Base-by-base conservation (phyloP, 2,329 filamentous ascomycete genomes). In the Calycina herbarum region DNA sequence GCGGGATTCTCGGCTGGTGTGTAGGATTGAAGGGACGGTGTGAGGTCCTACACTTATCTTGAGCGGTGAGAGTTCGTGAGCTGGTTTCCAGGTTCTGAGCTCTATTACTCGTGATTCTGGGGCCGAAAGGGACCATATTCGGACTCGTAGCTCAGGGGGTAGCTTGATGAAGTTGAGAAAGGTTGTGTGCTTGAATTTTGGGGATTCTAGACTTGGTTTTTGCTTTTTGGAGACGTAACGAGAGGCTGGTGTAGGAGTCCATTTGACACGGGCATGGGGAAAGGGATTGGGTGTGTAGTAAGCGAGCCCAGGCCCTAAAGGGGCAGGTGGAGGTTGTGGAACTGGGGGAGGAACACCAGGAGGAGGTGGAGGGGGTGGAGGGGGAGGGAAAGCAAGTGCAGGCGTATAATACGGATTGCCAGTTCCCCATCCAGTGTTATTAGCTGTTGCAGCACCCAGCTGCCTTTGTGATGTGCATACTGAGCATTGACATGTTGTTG, bases 101-200 rank as follows among this genome's bases (percentile, higher is more conserved):
- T 72, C 70, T 20, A 72, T 66, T 1, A 72, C 64, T 51, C 69
- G 66, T 6, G 59, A 40, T 13, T 57, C 20, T 3, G 62, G 64
- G 0, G 57, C 35, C 10, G 69, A 64, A 17, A 71, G 67, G 7
- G 59, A 54, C 72, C 72, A 74, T 29, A 74, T 69, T 51, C 66
- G 64, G 5, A 74, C 61, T 5, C 71, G 65, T 3, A 74, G 64
- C 51, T 74, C 71, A 38, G 68, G 62, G 2, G 72, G 70, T 11
- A 74, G 64, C 4, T 62, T 27, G 6, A 66, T 51, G 42, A 74
- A 74, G 59, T 66, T 61, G 17, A 51, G 57, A 59, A 74, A 72
- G 1, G 24, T 57, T 35, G 48, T 54, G n/a, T 35, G 57, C 10
- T n/a, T 58, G 13, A 27, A n/a, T 13, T 56, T 24, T 4, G 51